Evolutionary conservation across 768 basidiomycete genomes (phyloP).

Genomic region (Kwoniella europaea): DNA sequence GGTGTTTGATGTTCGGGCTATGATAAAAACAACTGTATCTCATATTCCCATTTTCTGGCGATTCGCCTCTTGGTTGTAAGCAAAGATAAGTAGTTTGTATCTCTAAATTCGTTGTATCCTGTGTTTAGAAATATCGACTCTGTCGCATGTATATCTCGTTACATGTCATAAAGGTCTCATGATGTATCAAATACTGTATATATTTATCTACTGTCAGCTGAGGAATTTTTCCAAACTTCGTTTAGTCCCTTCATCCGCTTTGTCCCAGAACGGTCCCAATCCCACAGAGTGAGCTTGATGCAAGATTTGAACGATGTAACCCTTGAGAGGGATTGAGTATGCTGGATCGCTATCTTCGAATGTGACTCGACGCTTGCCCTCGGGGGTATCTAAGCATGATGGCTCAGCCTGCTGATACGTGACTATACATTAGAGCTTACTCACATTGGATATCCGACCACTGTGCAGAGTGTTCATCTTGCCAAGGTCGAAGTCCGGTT

Average conservation of each 20-base stretch:
- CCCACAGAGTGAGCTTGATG: slow-evolving; percentile 45
- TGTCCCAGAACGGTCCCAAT: slow-evolving; percentile 53
- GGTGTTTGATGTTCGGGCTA: slow-evolving; percentile 13
- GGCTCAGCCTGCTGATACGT: not conserved
- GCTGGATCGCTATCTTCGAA: slow-evolving; percentile 49
- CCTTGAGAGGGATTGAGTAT: slow-evolving; percentile 36
- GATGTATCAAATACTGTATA: not conserved
- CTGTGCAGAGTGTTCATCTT: slow-evolving; percentile 31
- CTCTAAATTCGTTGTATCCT: slow-evolving; percentile 1
- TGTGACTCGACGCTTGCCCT: slow-evolving; percentile 35
- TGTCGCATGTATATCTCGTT: slow-evolving; percentile 22
- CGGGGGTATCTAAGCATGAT: slow-evolving; percentile 35
- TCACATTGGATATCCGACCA: slow-evolving; percentile 44
- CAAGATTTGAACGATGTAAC: slow-evolving; percentile 42
- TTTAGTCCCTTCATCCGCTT: slow-evolving; percentile 49
- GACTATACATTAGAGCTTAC: not conserved
- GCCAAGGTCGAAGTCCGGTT: slow-evolving; percentile 35
- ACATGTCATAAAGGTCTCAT: slow-evolving; percentile 11
- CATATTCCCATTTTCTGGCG: slow-evolving; percentile 18
- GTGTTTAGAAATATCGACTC: not conserved
- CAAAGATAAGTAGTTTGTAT: not conserved
- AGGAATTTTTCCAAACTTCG: slow-evolving; percentile 45
- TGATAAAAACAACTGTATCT: slow-evolving; percentile 5
- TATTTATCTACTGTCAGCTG: slow-evolving; percentile 1
- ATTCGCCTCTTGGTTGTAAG: slow-evolving; percentile 22